Percentiles rank a stretch among this genome's conserved stretches.
Evolutionary conservation across 225 moss, liverwort and hornwort genomes (phyloP).

Genomic region (Physcomitrellopsis africana): DNA sequence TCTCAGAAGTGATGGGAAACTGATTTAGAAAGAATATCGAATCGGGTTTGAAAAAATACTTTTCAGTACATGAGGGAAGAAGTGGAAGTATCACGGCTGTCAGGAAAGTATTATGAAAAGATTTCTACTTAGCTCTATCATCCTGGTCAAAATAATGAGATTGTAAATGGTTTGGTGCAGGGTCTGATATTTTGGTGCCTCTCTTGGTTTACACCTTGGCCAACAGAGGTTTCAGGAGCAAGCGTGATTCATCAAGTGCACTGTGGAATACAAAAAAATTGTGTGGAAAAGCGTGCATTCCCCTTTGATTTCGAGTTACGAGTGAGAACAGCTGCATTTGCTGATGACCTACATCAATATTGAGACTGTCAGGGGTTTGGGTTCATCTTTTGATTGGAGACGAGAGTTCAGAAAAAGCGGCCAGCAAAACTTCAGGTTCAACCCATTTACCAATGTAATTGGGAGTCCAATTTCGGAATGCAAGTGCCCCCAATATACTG

Average conservation of each 20-base stretch:
- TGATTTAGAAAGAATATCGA: too few species aligned
- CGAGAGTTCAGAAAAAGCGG: conserved; percentile 32
- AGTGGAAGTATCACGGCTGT: too few species aligned
- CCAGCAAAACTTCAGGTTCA: conserved; percentile 17
- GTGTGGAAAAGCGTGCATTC: conserved; percentile 8
- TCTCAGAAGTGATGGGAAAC: background rate
- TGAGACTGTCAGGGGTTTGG: conserved; percentile 29
- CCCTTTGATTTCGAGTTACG: conserved; percentile 8
- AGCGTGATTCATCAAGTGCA: background rate
- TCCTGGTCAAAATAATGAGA: background rate
- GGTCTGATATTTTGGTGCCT: conserved; percentile 33
- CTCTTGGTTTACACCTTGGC: conserved; percentile 16
- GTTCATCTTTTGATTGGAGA: conserved; percentile 9
- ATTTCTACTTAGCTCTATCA: background rate
- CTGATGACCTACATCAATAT: conserved; percentile 14
- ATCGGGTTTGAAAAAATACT: too few species aligned
- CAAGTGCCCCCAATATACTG: conserved; percentile 19
- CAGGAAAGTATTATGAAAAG: conserved; percentile 8
- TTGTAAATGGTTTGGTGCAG: conserved; percentile 13
- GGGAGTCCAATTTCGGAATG: conserved; percentile 34
- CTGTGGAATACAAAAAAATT: conserved; percentile 7
- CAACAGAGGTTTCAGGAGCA: conserved; percentile 29
- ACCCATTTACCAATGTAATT: conserved; percentile 36
- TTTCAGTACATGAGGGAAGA: too few species aligned
- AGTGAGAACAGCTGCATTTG: conserved; percentile 18